Evolutionary conservation across 352 stramenopile genomes (phyloP).

Genomic region (Aphanomyces euteiches): DNA sequence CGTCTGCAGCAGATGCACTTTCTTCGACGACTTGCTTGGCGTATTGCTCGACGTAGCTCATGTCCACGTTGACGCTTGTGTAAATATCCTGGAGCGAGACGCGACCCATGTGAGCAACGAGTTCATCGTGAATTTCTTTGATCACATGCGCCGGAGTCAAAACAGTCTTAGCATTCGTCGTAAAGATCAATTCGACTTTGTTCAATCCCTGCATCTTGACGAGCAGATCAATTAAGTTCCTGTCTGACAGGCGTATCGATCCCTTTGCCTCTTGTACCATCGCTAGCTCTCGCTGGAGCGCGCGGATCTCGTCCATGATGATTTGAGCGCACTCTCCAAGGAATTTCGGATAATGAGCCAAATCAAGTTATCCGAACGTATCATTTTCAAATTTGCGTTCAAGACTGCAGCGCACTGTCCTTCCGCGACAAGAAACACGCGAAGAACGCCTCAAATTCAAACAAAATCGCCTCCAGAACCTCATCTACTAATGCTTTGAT

Average conservation of each 20-base stretch:
- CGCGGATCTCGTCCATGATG: conserved; percentile 76
- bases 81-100: conserved; percentile 64
- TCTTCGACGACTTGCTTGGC: conserved; percentile 43
- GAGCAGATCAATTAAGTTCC: conserved; percentile 78
- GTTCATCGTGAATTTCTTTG: conserved; percentile 68
- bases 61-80: conserved; percentile 66
- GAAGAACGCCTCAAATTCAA: too few relatives aligned
- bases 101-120: conserved; percentile 60
- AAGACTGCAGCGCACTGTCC: too few relatives aligned
- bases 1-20: background rate
- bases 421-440: too few relatives aligned
- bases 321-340: too few relatives aligned
- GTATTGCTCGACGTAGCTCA: conserved; percentile 63
- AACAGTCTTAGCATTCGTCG: conserved; percentile 74
- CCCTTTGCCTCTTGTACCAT: conserved; percentile 70
- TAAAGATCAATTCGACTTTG: conserved; percentile 78
- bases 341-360: background rate
- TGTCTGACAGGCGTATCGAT: conserved; percentile 73
- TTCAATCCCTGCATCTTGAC: conserved; percentile 67
- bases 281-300: conserved; percentile 73
- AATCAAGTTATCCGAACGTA: background rate
- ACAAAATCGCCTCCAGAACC: too few relatives aligned
- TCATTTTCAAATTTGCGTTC: too few relatives aligned
- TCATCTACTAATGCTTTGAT: too few relatives aligned
- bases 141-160: conserved; percentile 68